phyloP scores from a whole-genome alignment of 2,329 filamentous ascomycete genomes.

The Zopfia rhizophila region DNA sequence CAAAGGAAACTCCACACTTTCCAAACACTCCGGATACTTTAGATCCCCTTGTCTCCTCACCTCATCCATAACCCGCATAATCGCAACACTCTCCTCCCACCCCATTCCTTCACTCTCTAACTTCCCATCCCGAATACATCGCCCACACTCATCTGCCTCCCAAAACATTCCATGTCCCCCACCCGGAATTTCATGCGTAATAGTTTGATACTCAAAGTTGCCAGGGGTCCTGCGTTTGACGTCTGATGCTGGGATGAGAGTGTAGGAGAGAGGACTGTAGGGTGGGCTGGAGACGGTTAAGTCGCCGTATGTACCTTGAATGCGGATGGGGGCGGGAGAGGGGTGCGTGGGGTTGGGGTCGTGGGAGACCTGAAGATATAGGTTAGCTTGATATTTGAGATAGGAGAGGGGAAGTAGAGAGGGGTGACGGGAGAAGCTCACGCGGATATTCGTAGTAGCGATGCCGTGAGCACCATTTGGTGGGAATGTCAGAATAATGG shows the following conservation, averaged over 20 bases:
- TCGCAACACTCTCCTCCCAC: conserved; percentile 77
- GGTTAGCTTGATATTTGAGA: background rate
- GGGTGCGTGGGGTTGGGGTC: conserved; percentile 68
- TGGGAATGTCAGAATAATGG: conserved; percentile 78
- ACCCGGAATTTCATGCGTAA: conserved; percentile 57
- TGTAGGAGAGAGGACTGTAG: conserved; percentile 69
- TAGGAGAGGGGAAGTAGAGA: background rate
- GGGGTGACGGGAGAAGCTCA: conserved; percentile 1
- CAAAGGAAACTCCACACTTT: conserved; percentile 64
- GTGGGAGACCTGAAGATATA: conserved; percentile 41
- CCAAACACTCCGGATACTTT: conserved; percentile 70
- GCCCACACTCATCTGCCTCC: conserved; percentile 80
- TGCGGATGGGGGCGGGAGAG: conserved; percentile 73
- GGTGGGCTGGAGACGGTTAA: conserved; percentile 77
- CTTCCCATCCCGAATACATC: conserved; percentile 77
- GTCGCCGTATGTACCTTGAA: conserved; percentile 80
- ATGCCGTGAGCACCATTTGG: conserved; percentile 72
- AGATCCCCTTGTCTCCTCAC: conserved; percentile 68
- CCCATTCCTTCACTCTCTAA: conserved; percentile 71
- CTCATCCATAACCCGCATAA: conserved; percentile 81
- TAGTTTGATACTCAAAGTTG: conserved; percentile 52
- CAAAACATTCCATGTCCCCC: conserved; percentile 83
- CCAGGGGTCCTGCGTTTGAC: conserved; percentile 51
- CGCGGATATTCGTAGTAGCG: conserved; percentile 56
- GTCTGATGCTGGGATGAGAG: conserved; percentile 66